These are phyloP conservation scores for Cicer arietinum DNA, from an alignment of 306 rosid species.

Conservation along the genomic window DNA sequence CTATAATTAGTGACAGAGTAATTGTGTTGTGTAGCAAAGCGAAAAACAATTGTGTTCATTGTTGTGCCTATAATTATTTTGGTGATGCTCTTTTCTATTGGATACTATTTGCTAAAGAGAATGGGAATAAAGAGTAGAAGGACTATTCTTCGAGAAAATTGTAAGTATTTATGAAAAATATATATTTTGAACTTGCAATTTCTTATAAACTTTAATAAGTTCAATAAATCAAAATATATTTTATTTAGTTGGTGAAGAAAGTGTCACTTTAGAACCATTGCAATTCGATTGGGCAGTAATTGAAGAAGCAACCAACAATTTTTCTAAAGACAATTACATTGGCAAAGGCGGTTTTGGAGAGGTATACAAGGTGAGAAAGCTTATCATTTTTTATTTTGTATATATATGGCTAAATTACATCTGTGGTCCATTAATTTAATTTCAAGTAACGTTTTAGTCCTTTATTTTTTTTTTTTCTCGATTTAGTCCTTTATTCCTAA, in stretches of 20 bases:
- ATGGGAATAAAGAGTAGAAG: background rate
- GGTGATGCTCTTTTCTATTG: background rate
- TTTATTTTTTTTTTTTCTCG: too few relatives aligned
- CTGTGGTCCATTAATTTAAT: too few relatives aligned
- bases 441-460: too few relatives aligned
- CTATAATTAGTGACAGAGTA: too few relatives aligned
- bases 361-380: background rate
- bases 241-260: background rate
- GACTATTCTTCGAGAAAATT: constrained; percentile 8
- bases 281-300: background rate
- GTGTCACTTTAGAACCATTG: background rate
- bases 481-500: too few relatives aligned
- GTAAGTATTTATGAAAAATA: background rate
- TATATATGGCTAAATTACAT: too few relatives aligned
- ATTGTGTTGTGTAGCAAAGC: background rate
- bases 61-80: background rate
- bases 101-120: background rate
- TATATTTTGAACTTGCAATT: background rate
- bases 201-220: background rate
- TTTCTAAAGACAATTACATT: constrained; percentile 3
- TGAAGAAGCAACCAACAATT: constrained; percentile 4
- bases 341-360: background rate
- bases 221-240: background rate
- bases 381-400: too few relatives aligned
- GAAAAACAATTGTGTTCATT: background rate